Evolutionary conservation across 1,284 basidiomycete genomes (phyloP).

Genomic region (Boletus smithii): DNA sequence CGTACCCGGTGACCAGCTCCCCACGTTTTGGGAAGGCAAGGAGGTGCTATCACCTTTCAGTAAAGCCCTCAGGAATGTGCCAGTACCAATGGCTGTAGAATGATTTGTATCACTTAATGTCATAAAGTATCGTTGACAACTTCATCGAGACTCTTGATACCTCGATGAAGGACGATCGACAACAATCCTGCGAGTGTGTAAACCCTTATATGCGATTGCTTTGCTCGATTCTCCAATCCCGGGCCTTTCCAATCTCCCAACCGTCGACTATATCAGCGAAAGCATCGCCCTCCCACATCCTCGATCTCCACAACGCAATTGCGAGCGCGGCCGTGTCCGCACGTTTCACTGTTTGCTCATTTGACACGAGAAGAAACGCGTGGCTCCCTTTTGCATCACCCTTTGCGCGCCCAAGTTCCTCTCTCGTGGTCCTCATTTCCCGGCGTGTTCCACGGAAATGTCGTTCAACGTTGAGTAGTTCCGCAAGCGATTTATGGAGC

Average conservation of each 20-base stretch:
- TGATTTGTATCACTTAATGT: constrained; percentile 24
- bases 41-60: constrained; percentile 55
- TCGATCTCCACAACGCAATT: constrained; percentile 69
- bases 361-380: constrained; percentile 63
- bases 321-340: constrained; percentile 61
- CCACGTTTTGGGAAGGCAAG: constrained; percentile 81
- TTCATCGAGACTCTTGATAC: too few species aligned
- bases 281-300: constrained; percentile 63
- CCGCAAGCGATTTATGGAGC: constrained; percentile 46
- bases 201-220: constrained; percentile 4
- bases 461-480: constrained; percentile 50
- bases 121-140: constrained; percentile 3
- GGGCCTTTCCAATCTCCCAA: constrained; percentile 35
- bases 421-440: background rate
- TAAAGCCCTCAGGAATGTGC: constrained; percentile 33
- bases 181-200: too few species aligned
- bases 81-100: constrained; percentile 67
- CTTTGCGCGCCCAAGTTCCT: constrained; percentile 10
- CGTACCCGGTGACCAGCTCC: constrained; percentile 89
- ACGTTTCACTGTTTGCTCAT: constrained; percentile 43
- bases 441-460: constrained; percentile 23
- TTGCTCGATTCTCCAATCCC: constrained; percentile 23
- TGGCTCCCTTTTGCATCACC: constrained; percentile 54
- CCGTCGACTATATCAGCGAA: constrained; percentile 24
- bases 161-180: too few species aligned